Evolutionary conservation across 2,329 filamentous ascomycete species (phyloP), one percentile per base, ranked within the genome.

Genomic region (Talaromyces sp.): DNA sequence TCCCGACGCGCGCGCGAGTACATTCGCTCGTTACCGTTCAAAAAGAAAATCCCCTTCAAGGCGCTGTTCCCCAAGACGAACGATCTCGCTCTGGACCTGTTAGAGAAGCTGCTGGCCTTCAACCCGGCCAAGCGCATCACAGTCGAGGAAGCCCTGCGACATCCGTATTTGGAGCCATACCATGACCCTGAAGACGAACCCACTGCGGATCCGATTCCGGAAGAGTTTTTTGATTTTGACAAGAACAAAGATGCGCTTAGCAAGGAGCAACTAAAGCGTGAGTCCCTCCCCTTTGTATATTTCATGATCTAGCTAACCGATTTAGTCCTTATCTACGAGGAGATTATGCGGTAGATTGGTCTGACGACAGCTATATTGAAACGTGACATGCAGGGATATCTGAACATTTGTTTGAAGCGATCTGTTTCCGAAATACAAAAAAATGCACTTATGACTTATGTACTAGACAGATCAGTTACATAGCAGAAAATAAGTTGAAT

Each of bases 181-280:
- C 95, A 99, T 77, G 95, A 99, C 76, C 95, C 95, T 7, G 95
- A 98, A 73, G 95, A 99, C 74, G 95, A 99, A 84, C 95, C 95
- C 56, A 97, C 92, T 13, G 95, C 95, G 19, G 91, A 93, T 51
- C 93, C 95, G 25, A 99, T 99, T 71, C 95, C 95, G 25, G 93
- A 98, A 77, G 93, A 96, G 76, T 99, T 99, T 83, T 99, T 99
- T 76, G 95, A 99, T 79, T 99, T 99, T 77, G 95, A 99, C 80
- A 97, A 97, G 85, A 96, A 98, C 84, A 99, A 99, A 87, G 95
- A 99, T 77, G 95, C 89, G 71, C 80, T 99, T 73, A 97, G 90
- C 82, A 99, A 99, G 81, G 95, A 99, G 81, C 92, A 99, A 80
- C 80, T 99, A 77, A 98, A 98, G 84, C 85, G 95, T 88, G 74